phyloP scores from a whole-genome alignment of 805 yeast species.

The Blastobotrys mokoenaii region DNA sequence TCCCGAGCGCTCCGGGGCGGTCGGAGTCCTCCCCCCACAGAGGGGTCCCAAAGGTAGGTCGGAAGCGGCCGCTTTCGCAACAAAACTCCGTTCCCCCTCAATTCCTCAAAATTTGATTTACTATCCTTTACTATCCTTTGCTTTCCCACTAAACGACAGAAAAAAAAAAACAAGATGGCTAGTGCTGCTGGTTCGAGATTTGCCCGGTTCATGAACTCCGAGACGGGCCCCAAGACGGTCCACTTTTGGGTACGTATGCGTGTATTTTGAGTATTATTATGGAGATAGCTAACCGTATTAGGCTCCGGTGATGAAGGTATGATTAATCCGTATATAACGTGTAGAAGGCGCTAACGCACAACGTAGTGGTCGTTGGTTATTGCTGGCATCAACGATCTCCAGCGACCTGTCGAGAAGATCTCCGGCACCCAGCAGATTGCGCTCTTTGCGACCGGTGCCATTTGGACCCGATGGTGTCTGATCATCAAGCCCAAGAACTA shows the following conservation, averaged over 20 bases:
- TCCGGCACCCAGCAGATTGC: constrained; percentile 88
- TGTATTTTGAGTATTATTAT: not conserved
- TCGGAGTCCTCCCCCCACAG: too few relatives aligned
- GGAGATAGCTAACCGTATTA: constrained; percentile 10
- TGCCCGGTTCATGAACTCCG: constrained; percentile 66
- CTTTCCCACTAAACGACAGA: not conserved
- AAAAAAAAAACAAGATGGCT: constrained; percentile 6
- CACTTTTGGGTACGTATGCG: constrained; percentile 80
- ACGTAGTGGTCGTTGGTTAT: constrained; percentile 76
- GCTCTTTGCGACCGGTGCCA: constrained; percentile 79
- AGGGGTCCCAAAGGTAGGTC: too few relatives aligned
- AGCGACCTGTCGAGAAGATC: constrained; percentile 85
- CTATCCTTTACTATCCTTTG: not conserved
- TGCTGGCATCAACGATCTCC: constrained; percentile 82
- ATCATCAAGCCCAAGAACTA: constrained; percentile 84
- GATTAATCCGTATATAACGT: constrained; percentile 8
- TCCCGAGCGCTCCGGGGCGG: too few relatives aligned
- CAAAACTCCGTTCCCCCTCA: too few relatives aligned
- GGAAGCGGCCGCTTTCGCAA: too few relatives aligned
- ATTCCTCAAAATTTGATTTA: not conserved
- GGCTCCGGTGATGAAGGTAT: constrained; percentile 53
- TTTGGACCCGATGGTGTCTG: constrained; percentile 98
- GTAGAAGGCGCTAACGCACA: constrained; percentile 15
- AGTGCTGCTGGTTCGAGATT: constrained; percentile 32
- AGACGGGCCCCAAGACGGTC: constrained; percentile 94